Evolutionary conservation across 1,284 basidiomycete genomes (phyloP).

Genomic region (Austroboletus novae-zelandiae): DNA sequence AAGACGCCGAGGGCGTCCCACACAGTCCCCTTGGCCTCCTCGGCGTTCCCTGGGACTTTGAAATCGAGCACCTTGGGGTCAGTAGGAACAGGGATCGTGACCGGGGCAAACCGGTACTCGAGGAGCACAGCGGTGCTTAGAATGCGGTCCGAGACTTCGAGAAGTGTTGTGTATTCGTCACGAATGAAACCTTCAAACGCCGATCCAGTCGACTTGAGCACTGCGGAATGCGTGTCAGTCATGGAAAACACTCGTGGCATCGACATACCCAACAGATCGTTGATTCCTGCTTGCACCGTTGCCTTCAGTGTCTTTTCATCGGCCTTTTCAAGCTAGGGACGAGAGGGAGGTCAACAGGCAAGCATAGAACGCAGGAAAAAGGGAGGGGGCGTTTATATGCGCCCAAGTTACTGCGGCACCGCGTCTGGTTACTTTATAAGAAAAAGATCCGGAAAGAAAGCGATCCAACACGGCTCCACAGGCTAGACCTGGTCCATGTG

Average conservation of each 20-base stretch:
- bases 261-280: slow-evolving; percentile 72
- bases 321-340: slow-evolving; percentile 55
- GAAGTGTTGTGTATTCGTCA: slow-evolving; percentile 88
- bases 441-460: too few species aligned
- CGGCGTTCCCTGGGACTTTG: slow-evolving; percentile 40
- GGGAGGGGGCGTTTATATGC: background rate
- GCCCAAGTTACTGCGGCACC: background rate
- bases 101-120: slow-evolving; percentile 58
- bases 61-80: slow-evolving; percentile 53
- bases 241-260: background rate
- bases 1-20: slow-evolving; percentile 64
- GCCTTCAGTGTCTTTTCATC: slow-evolving; percentile 59
- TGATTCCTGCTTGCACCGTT: slow-evolving; percentile 65
- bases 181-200: slow-evolving; percentile 81
- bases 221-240: slow-evolving; percentile 37
- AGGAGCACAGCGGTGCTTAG: slow-evolving; percentile 84
- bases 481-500: slow-evolving; percentile 22
- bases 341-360: background rate
- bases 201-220: slow-evolving; percentile 89
- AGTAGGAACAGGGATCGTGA: slow-evolving; percentile 45
- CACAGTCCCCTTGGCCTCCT: slow-evolving; percentile 45
- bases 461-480: slow-evolving; percentile 20
- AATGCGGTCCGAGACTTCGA: slow-evolving; percentile 81
- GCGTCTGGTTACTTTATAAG: slow-evolving; percentile 14
- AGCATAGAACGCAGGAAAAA: background rate